Conservation (phyloP, 106 monocot genomes). For the Ottelia alismoides region DNA sequence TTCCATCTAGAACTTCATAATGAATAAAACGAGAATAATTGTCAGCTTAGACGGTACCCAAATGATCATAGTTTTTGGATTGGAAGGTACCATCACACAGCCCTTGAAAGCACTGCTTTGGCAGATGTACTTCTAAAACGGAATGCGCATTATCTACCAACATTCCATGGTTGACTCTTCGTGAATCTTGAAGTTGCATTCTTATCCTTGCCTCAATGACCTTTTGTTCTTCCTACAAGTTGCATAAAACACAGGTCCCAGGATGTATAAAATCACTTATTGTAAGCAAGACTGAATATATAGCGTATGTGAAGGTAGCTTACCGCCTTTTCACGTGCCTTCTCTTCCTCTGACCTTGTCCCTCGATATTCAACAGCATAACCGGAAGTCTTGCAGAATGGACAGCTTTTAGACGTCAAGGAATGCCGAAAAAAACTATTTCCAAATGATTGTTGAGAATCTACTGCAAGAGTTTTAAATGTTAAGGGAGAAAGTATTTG, state of each 20-base stretch:
- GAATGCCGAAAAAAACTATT: too few species aligned
- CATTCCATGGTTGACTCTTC: slow-evolving; percentile 7
- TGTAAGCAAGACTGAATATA: too few species aligned
- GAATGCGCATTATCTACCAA: not conserved
- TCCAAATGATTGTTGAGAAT: too few species aligned
- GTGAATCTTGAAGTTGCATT: slow-evolving; percentile 25
- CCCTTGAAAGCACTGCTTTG: not conserved
- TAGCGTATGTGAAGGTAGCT: not conserved
- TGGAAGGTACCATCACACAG: not conserved
- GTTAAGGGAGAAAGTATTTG: too few species aligned
- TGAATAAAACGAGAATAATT: too few species aligned
- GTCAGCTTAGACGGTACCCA: too few species aligned
- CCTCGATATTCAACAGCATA: slow-evolving; percentile 13
- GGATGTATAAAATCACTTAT: too few species aligned
- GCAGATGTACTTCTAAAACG: slow-evolving; percentile 1
- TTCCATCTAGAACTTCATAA: too few species aligned
- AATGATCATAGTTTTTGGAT: not conserved
- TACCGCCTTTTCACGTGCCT: slow-evolving; percentile 8
- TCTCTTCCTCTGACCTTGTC: slow-evolving; percentile 8
- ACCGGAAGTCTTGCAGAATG: slow-evolving; percentile 10
- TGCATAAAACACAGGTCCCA: too few species aligned
- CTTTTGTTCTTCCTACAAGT: slow-evolving; percentile 35
- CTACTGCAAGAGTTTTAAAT: too few species aligned
- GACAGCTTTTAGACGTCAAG: slow-evolving; percentile 2
- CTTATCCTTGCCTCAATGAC: slow-evolving; percentile 37